These are phyloP conservation scores for Ichthyophthirius multifiliis DNA, from an alignment of 169 alveolate species.

Conservation along the genomic window DNA sequence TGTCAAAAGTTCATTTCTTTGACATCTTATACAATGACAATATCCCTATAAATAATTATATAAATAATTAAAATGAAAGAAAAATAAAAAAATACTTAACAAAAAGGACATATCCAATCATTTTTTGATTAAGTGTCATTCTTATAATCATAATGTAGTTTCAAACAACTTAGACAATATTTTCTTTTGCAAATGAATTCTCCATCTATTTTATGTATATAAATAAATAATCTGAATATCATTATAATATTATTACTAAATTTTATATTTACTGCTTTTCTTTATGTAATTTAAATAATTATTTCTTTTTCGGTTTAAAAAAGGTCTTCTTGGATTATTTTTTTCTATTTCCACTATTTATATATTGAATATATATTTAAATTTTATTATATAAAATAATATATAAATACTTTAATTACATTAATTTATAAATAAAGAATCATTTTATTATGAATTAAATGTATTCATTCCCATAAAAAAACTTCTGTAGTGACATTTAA, in stretches of 20 bases:
- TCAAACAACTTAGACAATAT: conserved; percentile 27
- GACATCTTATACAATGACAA: conserved; percentile 41
- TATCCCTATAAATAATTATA: neutral
- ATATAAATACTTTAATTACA: neutral
- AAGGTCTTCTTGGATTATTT: conserved; percentile 8
- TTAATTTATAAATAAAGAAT: conserved; percentile 2
- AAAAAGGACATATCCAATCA: conserved; percentile 42
- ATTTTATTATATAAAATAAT: neutral
- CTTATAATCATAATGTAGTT: conserved; percentile 18
- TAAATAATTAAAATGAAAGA: neutral
- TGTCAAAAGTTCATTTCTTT: conserved; percentile 23
- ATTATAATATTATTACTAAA: neutral
- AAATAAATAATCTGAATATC: neutral
- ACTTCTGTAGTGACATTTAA: conserved; percentile 31
- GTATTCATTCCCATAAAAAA: conserved; percentile 20
- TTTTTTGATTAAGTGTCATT: conserved; percentile 4
- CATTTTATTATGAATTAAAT: conserved; percentile 4
- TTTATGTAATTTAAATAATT: conserved; percentile 15
- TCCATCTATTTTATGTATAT: conserved; percentile 2
- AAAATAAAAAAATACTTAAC: neutral
- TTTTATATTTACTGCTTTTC: conserved; percentile 20
- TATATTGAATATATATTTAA: neutral
- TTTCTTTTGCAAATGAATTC: conserved; percentile 35
- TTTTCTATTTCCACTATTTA: conserved; percentile 1
- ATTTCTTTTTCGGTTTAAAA: conserved; percentile 26